Percentiles rank a stretch among this genome's conserved stretches.
These are phyloP conservation scores for Zoysia pacifica DNA, from an alignment of 176 grass and related monocot genomes.

Conservation along the genomic window DNA sequence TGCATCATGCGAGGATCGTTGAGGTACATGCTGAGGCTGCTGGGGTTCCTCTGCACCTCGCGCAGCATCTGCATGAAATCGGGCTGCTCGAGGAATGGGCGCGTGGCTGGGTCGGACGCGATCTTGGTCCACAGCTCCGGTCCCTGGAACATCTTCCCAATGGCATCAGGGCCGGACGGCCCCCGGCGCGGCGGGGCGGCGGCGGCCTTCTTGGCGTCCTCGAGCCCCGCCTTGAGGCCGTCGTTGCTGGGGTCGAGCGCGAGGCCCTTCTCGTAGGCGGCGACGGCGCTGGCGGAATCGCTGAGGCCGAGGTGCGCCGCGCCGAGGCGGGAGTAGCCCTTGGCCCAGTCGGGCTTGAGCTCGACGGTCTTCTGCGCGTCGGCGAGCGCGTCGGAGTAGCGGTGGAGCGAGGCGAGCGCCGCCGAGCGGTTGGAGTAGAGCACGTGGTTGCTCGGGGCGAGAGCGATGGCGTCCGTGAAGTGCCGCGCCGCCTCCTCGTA, in stretches of 20 bases:
- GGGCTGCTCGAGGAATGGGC: slow-evolving; percentile 76
- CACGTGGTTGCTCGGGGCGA: slow-evolving; percentile 68
- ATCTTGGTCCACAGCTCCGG: slow-evolving; percentile 97
- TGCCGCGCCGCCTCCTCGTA: slow-evolving; percentile 67
- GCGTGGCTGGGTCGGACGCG: slow-evolving; percentile 66
- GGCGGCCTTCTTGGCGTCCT: slow-evolving; percentile 64
- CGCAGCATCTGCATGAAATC: slow-evolving; percentile 90
- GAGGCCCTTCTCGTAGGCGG: slow-evolving; percentile 88
- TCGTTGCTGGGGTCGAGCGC: slow-evolving; percentile 73
- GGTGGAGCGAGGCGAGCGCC: slow-evolving; percentile 82
- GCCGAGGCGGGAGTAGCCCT: slow-evolving; percentile 94
- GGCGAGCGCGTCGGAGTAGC: slow-evolving; percentile 73
- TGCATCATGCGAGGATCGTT: slow-evolving; percentile 94
- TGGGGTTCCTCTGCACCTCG: slow-evolving; percentile 86
- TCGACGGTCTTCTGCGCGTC: slow-evolving; percentile 89
- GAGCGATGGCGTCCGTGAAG: slow-evolving; percentile 77
- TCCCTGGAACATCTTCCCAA: slow-evolving; percentile 90
- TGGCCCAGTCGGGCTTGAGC: slow-evolving; percentile 93
- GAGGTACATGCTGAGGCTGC: slow-evolving; percentile 68
- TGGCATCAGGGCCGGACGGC: slow-evolving; percentile 39
- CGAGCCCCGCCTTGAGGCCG: slow-evolving; percentile 68
- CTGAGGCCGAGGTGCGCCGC: slow-evolving; percentile 82
- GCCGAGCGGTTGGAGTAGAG: slow-evolving; percentile 99
- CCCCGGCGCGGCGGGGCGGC: slow-evolving; percentile 31
- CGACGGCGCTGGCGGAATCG: slow-evolving; percentile 51